Evolutionary conservation across 306 rosid genomes (phyloP), one percentile per base, ranked within the genome.

Genomic region (Castanopsis chinensis): DNA sequence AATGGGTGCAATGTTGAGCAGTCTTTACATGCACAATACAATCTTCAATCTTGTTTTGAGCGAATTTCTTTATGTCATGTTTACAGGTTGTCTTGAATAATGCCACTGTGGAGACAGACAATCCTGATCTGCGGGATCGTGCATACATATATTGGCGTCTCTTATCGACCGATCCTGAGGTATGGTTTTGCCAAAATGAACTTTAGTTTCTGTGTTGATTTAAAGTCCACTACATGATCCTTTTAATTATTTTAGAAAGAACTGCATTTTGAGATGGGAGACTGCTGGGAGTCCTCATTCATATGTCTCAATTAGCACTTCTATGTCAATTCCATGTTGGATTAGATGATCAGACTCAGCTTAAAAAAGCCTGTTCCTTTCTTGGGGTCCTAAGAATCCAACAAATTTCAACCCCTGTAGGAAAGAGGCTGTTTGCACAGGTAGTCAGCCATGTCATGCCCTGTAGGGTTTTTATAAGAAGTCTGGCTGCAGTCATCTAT

Each of bases 141-240:
- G 99, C 99, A 63, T 96, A 96, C 85, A 96, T 96, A 73, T 96
- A 96, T 91, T 96, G 99, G 99, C 98, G 99, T 52, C 99, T 96
- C 86, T 85, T 96, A 79, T 93, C 99, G 79, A 93, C 94, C 74
- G 99, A 96, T 79, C 99, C 99, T 18, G 99, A 96, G 99, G 99
- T 96, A 82, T 88, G 85, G 64, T 77, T 86, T 64, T 14, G 23
- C 77, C 30, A 12, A 69, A 54, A 69, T 17, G 13, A 25, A 21
- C 20, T 72, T 68, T 75, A 28, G 37, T 60, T 69, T 71, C 53
- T 74, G 41, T 25, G 10, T 21, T 68, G 37, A 41, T 55, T 80
- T 79, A 53, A 72, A 18, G 8, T 21, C 54, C 32, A 25, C 19
- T 70, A 15, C 19, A 71, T 30, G 23, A n/a, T 58, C 25, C 23